Conservation (phyloP, 805 yeast species). For the Zygotorulaspora florentina region DNA sequence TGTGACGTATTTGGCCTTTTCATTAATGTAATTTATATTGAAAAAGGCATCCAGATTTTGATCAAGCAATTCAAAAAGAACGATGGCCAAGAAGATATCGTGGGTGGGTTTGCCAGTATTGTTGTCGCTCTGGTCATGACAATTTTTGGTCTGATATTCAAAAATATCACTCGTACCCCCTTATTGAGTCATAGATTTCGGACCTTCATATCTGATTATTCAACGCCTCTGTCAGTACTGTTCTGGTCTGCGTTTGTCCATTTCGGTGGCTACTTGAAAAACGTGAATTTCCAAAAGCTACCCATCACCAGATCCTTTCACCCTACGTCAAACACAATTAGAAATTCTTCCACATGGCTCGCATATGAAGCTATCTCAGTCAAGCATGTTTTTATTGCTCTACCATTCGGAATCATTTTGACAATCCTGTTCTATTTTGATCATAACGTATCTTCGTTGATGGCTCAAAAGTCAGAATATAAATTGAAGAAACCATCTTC, state of each 20-base stretch:
- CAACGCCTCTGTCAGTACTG: conserved; percentile 76
- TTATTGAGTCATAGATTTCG: conserved; percentile 58
- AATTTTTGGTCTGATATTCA: conserved; percentile 72
- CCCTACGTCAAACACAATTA: conserved; percentile 50
- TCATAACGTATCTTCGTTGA: conserved; percentile 89
- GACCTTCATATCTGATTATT: conserved; percentile 76
- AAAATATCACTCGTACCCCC: conserved; percentile 43
- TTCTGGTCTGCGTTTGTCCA: conserved; percentile 93
- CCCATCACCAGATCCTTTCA: conserved; percentile 69
- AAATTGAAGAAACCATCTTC: conserved; percentile 82
- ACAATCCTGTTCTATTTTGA: conserved; percentile 89
- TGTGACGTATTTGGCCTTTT: conserved; percentile 93
- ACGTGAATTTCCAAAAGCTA: conserved; percentile 53
- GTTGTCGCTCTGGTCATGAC: conserved; percentile 72
- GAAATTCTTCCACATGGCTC: conserved; percentile 37
- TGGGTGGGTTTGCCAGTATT: conserved; percentile 68
- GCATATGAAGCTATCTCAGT: conserved; percentile 44
- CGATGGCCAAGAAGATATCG: conserved; percentile 32
- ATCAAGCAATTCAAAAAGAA: conserved; percentile 56
- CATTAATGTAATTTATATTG: conserved; percentile 80
- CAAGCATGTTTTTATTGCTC: conserved; percentile 76
- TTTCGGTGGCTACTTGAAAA: conserved; percentile 73
- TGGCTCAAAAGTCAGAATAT: conserved; percentile 81
- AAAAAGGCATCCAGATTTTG: conserved; percentile 84
- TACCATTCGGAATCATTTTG: conserved; percentile 86